Percentiles rank a stretch among this genome's conserved stretches.
Conservation (phyloP, 2,329 filamentous ascomycete species). For the Tympanopsis confertula region DNA sequence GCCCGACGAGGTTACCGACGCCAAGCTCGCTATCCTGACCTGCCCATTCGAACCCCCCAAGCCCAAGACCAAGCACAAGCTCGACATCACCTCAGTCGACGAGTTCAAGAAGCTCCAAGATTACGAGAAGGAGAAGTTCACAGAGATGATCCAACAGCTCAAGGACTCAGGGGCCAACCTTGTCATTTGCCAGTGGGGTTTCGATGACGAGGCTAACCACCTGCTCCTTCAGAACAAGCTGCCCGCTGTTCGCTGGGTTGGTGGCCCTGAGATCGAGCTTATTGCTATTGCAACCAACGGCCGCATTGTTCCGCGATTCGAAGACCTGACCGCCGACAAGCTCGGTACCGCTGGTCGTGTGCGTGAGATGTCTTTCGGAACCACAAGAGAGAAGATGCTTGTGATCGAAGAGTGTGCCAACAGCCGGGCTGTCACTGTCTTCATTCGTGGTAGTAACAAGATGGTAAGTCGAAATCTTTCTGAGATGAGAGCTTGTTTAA, state of each 20-base stretch:
- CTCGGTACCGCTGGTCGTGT: slow-evolving; percentile 82
- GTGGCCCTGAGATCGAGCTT: slow-evolving; percentile 92
- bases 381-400: slow-evolving; percentile 97
- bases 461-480: slow-evolving; percentile 55
- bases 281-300: slow-evolving; percentile 98
- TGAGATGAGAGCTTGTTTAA: no score
- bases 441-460: slow-evolving; percentile 96
- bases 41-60: slow-evolving; percentile 98
- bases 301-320: slow-evolving; percentile 91
- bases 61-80: slow-evolving; percentile 98
- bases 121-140: slow-evolving; percentile 92
- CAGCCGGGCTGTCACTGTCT: slow-evolving; percentile 88
- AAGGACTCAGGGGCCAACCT: slow-evolving; percentile 95
- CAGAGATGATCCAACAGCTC: slow-evolving; percentile 97
- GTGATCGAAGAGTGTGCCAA: slow-evolving; percentile 99
- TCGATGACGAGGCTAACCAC: slow-evolving; percentile 98
- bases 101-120: slow-evolving; percentile 96
- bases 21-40: slow-evolving; percentile 93
- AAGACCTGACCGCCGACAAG: slow-evolving; percentile 84
- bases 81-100: slow-evolving; percentile 92
- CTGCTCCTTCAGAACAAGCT: slow-evolving; percentile 90
- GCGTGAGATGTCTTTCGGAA: slow-evolving; percentile 90
- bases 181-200: slow-evolving; percentile 98
- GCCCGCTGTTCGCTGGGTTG: slow-evolving; percentile 94
- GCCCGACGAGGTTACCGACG: slow-evolving; percentile 87